These are phyloP conservation scores for Quercus robur DNA, from an alignment of 306 rosid species.

Conservation along the genomic window DNA sequence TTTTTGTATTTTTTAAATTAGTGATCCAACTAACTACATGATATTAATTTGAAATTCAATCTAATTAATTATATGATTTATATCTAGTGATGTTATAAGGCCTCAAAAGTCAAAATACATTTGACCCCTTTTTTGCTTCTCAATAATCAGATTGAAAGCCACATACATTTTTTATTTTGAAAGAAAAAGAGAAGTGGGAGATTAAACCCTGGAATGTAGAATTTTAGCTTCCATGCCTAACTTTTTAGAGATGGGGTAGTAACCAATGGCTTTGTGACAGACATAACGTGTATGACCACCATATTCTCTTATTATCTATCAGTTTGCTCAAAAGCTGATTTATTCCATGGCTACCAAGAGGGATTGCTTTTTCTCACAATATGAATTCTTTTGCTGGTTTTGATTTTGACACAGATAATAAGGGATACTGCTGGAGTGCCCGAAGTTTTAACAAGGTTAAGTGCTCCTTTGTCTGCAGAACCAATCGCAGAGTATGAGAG, in stretches of 20 bases:
- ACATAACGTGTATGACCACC: neutral
- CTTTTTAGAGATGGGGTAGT: neutral
- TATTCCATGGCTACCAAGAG: neutral
- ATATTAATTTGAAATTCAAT: neutral
- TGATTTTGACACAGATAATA: conserved; percentile 60
- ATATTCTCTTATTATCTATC: neutral
- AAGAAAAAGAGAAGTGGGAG: too few relatives aligned
- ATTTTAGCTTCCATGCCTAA: neutral
- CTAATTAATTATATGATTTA: neutral
- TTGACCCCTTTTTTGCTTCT: neutral
- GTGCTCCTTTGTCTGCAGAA: conserved; percentile 52
- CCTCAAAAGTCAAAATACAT: neutral
- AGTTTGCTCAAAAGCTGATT: neutral
- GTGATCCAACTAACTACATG: neutral
- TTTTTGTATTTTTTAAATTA: neutral
- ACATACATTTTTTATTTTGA: neutral
- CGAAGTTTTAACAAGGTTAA: conserved; percentile 88
- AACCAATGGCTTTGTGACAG: neutral
- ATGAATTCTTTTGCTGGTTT: conserved; percentile 29
- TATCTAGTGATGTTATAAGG: neutral
- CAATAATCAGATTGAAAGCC: neutral
- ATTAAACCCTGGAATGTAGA: too few relatives aligned
- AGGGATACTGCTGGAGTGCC: conserved; percentile 87
- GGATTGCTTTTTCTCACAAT: neutral
- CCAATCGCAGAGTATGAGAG: conserved; percentile 68